Evolutionary conservation across 192 early-diverging fungal genomes (phyloP).

Genomic region (Backusella luteola): DNA sequence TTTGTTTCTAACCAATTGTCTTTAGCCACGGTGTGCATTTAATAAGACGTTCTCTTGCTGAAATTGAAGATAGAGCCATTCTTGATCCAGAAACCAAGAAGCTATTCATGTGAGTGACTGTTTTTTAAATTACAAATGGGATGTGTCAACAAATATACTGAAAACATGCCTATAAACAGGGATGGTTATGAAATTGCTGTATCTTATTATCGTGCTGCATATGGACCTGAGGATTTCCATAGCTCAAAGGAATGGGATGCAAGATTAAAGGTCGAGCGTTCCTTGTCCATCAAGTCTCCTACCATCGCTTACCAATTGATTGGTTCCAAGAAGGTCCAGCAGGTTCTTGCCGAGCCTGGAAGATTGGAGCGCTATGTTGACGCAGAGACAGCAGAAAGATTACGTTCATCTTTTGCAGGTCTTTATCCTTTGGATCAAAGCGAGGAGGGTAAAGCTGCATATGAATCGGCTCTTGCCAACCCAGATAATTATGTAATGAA

Average conservation of each 20-base stretch:
- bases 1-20: slow-evolving; percentile 11
- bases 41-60: slow-evolving; percentile 63
- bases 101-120: slow-evolving; percentile 64
- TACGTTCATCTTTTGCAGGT: slow-evolving; percentile 84
- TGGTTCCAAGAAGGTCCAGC: slow-evolving; percentile 97
- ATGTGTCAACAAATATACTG: not conserved
- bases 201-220: slow-evolving; percentile 88
- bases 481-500: slow-evolving; percentile 86
- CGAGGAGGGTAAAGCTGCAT: slow-evolving; percentile 63
- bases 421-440: slow-evolving; percentile 83
- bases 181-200: slow-evolving; percentile 78
- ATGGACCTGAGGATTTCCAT: slow-evolving; percentile 86
- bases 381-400: slow-evolving; percentile 37
- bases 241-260: slow-evolving; percentile 88
- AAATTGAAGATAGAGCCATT: slow-evolving; percentile 61
- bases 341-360: slow-evolving; percentile 80
- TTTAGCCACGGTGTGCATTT: slow-evolving; percentile 59
- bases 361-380: slow-evolving; percentile 78
- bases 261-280: slow-evolving; percentile 79
- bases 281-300: slow-evolving; percentile 84
- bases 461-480: slow-evolving; percentile 56
- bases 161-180: slow-evolving; percentile 36
- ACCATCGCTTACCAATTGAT: slow-evolving; percentile 87
- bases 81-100: slow-evolving; percentile 56
- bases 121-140: not conserved